Evolutionary conservation across 345 rosid species (phyloP), one percentile per base, ranked within the genome.

Genomic region (Noccaea bulbosa): DNA sequence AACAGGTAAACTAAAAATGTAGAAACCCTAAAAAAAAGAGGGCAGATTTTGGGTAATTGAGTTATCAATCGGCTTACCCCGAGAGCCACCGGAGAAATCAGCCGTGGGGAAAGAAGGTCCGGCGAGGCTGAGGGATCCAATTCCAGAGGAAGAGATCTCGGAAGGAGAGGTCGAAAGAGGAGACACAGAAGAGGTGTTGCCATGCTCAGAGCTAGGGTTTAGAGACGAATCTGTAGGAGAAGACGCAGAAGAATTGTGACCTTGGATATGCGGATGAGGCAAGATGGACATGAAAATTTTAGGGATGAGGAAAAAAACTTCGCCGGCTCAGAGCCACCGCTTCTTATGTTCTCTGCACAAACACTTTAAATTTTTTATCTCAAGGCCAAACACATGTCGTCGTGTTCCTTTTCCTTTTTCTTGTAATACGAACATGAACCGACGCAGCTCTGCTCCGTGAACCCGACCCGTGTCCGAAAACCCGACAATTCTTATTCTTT

Each of bases 261-360:
- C 87, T 85, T 81, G 83, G 30, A 80, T 57, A 57, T 83, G 80
- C 62, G 89, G 43, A 35, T 33, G 63, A 81, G 94, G 92, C 91
- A 82, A 87, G 94, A 91, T 89, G 98, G 96, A 91, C 98, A 91
- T 93, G 92, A 93, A 93, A 69, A 86, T 14, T 74, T 69, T 76
- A 65, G 68, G 74, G 74, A 78, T 78, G 48, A 35, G 41, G 59
- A 39, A 38, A 2, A 1, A 27, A 27, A 34, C 37, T 69, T 69
- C 51, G 60, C 78, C 69, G 69, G 78, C 78, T 74, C 66, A 67
- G 74, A 74, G 77, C 81, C 79, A 56, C 59, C 62, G 71, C 70
- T 74, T 51, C 63, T 38, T 74, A 48, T 74, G 11, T 45, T 71
- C 63, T 62, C 5, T 30, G 8, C 9, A 8, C 1, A 27, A 27